These are phyloP conservation scores for Asclepias syriaca DNA, from an alignment of 257 asterid genomes.

Conservation along the genomic window DNA sequence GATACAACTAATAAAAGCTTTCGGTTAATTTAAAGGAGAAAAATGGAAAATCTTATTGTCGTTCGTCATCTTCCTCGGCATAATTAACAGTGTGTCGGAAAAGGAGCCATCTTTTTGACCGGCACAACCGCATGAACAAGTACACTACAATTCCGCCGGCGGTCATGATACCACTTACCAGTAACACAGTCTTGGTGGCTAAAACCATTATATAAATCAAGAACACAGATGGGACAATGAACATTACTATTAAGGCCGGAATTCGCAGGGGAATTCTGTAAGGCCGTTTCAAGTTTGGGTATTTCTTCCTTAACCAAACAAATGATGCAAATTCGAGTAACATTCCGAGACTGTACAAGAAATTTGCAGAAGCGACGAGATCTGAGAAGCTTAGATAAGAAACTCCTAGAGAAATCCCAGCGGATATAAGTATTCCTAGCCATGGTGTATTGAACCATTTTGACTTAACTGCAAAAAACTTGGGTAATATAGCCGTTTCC, in stretches of 20 bases:
- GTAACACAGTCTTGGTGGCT: conserved; percentile 44
- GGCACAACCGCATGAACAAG: conserved; percentile 45
- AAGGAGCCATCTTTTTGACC: conserved; percentile 35
- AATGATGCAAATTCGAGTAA: conserved; percentile 53
- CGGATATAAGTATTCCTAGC: conserved; percentile 49
- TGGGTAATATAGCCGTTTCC: conserved; percentile 42
- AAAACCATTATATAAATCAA: conserved; percentile 49
- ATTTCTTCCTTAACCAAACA: conserved; percentile 42
- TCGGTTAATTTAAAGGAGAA: no score
- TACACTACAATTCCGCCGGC: conserved; percentile 45
- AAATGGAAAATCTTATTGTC: no score
- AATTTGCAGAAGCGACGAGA: conserved; percentile 50
- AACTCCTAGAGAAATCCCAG: conserved; percentile 36
- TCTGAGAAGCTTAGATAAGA: conserved; percentile 36
- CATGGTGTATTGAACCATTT: conserved; percentile 62
- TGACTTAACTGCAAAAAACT: conserved; percentile 32
- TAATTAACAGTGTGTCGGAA: conserved; percentile 19
- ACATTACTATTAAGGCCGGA: conserved; percentile 45
- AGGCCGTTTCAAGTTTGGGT: conserved; percentile 37
- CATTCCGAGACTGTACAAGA: conserved; percentile 68
- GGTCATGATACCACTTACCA: conserved; percentile 50
- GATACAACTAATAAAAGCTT: no score
- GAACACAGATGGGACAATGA: conserved; percentile 52
- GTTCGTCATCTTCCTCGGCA: conserved; percentile 8
- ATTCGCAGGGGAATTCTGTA: conserved; percentile 42